Conservation (phyloP, 148 eudicot species). For the Euryodendron excelsum region DNA sequence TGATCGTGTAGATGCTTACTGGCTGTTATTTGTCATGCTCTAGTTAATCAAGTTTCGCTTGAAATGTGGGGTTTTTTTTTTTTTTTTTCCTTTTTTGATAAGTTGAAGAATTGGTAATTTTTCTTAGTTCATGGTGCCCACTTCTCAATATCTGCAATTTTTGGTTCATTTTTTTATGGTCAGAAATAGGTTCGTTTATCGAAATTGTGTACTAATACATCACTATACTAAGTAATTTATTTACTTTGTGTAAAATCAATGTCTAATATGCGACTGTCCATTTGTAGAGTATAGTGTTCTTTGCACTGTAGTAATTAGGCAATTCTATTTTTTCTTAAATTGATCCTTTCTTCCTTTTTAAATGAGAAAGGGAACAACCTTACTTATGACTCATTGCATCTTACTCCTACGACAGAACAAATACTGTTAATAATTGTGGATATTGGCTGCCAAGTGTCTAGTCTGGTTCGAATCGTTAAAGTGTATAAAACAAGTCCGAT, state of each 20-base stretch:
- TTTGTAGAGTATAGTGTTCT: background rate
- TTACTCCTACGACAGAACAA: background rate
- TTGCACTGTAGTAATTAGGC: background rate
- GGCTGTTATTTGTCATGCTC: background rate
- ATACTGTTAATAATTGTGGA: background rate
- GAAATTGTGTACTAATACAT: background rate
- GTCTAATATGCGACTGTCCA: background rate
- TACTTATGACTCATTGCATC: background rate
- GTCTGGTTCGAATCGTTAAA: background rate
- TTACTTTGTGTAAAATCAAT: background rate
- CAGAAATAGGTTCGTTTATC: background rate
- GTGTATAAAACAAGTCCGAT: background rate
- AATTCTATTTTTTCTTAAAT: background rate
- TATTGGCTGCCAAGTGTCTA: background rate
- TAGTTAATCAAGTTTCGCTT: conserved; percentile 4
- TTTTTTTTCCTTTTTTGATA: too few species aligned
- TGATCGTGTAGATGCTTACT: background rate
- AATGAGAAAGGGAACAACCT: background rate
- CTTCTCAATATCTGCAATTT: background rate
- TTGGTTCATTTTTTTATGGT: background rate
- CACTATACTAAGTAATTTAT: background rate
- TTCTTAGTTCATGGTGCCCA: background rate
- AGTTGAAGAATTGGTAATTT: too few species aligned
- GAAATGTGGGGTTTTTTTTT: too few species aligned
- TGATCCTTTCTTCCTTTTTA: background rate